Conservation (phyloP, 441 rosid species). For the Metrosideros polymorpha region DNA sequence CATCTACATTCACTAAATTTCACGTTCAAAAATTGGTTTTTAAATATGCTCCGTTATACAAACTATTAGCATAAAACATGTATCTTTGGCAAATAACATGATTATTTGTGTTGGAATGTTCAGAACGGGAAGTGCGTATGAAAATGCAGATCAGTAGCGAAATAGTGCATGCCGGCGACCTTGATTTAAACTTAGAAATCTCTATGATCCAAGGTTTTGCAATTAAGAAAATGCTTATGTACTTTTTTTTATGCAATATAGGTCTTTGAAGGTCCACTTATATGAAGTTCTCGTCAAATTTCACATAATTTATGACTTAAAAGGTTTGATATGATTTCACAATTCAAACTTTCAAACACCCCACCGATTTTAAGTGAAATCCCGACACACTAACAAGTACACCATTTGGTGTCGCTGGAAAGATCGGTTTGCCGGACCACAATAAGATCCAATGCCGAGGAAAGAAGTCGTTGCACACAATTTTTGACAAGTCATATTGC, state of each 20-base stretch:
- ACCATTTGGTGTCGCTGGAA: too few species aligned
- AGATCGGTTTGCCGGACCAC: too few species aligned
- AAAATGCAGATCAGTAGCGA: not conserved
- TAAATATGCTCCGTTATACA: not conserved
- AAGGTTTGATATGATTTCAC: not conserved
- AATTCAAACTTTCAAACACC: not conserved
- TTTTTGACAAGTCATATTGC: not conserved
- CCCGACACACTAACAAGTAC: too few species aligned
- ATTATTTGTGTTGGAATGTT: not conserved
- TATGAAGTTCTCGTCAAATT: not conserved
- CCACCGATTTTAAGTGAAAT: too few species aligned
- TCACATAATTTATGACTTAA: not conserved
- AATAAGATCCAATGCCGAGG: not conserved
- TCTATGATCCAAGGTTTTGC: not conserved
- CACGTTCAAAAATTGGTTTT: not conserved
- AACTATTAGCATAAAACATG: not conserved
- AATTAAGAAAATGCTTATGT: not conserved
- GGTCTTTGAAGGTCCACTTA: not conserved
- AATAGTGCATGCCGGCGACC: not conserved
- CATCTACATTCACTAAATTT: not conserved
- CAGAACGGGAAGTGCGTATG: not conserved
- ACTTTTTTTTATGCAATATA: not conserved
- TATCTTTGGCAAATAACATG: not conserved
- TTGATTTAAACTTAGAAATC: not conserved
- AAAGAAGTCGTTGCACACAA: not conserved